Base-by-base conservation (phyloP, 2,329 filamentous ascomycete genomes). In the Aspergillus carbonarius region DNA sequence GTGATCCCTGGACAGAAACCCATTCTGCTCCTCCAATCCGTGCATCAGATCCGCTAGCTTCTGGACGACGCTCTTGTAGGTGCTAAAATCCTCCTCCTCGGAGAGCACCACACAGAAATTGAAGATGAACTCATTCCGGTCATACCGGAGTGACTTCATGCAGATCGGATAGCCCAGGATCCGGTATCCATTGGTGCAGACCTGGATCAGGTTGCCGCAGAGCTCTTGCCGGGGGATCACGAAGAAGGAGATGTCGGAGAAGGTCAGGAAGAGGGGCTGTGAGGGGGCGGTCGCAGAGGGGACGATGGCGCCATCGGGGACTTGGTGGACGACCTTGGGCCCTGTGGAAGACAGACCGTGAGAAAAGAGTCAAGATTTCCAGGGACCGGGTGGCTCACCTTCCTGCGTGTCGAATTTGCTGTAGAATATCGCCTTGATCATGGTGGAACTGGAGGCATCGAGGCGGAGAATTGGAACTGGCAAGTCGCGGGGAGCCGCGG, bases 61-160 rank as follows among this genome's bases (percentile, higher is more conserved):
- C 64, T 89, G 83, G 55, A 96, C 92, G 32, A 98, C 90, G 63
- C 88, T 88, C 74, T 93, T 91, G 73, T 92, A 96, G 34, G 88
- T 89, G 50, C 85, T 85, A 72, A 90, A 90, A 70, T 96, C 90
- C 13, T 83, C 80, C 34, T 83, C 80, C 57, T 87, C 84, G 52
- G 89, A 85, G 51, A 96, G 82, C 27, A 96, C 89, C 46, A 98
- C 81, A 59, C 92, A 92, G 72, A 98, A 96, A 76, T 98, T 98
- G 85, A 98, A 99, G 72, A 97, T 96, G 81, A 97, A 98, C 75
- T 96, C 91, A 76, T 96, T 96, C 59, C 95, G 88, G 70, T 89
- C 86, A 71, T 98, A 96, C 66, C 89, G 88, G 56, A 87, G 84
- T 63, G 92, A 85, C 53, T 89, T 86, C 71, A 98, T 91, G 72